Evolutionary conservation across 202 grass and related monocot species (phyloP), one percentile per base, ranked within the genome.

Genomic region (Panicum virgatum): DNA sequence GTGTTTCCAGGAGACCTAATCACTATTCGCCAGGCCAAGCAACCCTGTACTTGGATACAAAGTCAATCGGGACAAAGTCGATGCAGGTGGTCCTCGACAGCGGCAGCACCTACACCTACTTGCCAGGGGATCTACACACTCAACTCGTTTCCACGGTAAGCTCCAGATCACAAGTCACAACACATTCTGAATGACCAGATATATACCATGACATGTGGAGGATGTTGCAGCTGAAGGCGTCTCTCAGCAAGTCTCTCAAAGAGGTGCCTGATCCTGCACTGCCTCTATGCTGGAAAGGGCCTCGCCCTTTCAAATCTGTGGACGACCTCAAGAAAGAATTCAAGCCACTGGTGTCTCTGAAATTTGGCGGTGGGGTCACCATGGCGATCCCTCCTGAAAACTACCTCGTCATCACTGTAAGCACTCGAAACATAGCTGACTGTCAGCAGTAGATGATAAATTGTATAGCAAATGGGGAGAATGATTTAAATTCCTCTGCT

Each of bases 321-420:
- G 46, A 45, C 12, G 89, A 94, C 66, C 63, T 80, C 54, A 89
- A 74, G 65, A 80, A 94, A 71, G 66, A 89, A 67, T 94, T 91
- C 78, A 91, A 87, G 56, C 20, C 82, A 27, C 40, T 86, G 20
- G 2, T 82, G 62, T 76, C 56, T 60, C 34, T 91, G 38, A 66
- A 38, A 42, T 94, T 94, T 60, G 27, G 51, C 10, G 79, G 74
- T 39, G 89, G 69, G 34, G 62, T 74, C 40, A 32, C 23, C 29
- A 50, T 94, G 57, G 82, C 80, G 60, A 86, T 91, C 45, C 87
- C 83, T 68, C 86, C 89, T 13, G 87, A 94, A 59, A 91, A 88
- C 45, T 94, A 91, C 69, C 78, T 94, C 39, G 58, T 94, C 50
- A 37, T 91, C 46, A 81, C 87, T 0, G 89, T 89, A 94, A 83